Conservation (phyloP, 2,329 filamentous ascomycete species). For the Orbilia blumenaviensis region DNA sequence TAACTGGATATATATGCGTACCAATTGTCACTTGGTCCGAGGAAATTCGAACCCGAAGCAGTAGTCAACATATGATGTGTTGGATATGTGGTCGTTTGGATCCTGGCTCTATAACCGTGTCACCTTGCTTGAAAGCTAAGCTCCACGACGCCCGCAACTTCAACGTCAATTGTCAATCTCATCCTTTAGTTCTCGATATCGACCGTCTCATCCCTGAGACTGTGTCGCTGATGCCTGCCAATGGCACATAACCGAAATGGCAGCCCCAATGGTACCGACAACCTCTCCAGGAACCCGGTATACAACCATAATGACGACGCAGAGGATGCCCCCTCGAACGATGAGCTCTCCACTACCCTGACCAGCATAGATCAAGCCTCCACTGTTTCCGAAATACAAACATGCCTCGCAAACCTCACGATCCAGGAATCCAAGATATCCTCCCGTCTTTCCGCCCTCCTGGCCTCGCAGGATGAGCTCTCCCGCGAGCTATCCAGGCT, state of each 20-base stretch:
- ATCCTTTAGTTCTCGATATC: background rate
- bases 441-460: constrained; percentile 75
- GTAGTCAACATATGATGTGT: constrained; percentile 3
- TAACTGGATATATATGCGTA: too few species aligned
- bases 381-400: constrained; percentile 80
- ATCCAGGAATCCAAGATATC: constrained; percentile 78
- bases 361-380: constrained; percentile 57
- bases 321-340: constrained; percentile 11
- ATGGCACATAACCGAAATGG: constrained; percentile 41
- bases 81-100: constrained; percentile 31
- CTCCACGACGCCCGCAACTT: constrained; percentile 13
- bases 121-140: constrained; percentile 23
- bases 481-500: constrained; percentile 85
- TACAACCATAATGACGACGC: constrained; percentile 6
- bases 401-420: constrained; percentile 78
- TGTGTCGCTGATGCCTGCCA: constrained; percentile 36
- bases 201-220: constrained; percentile 6
- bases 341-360: constrained; percentile 30
- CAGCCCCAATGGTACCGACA: constrained; percentile 45
- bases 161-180: background rate
- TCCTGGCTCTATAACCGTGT: constrained; percentile 10
- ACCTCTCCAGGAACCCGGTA: constrained; percentile 14
- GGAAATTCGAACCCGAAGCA: background rate
- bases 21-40: too few species aligned
- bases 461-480: constrained; percentile 85